Evolutionary conservation across 208 protist genomes (phyloP), one percentile per base, ranked within the genome.

Genomic region (Wallacemonas sp.): DNA sequence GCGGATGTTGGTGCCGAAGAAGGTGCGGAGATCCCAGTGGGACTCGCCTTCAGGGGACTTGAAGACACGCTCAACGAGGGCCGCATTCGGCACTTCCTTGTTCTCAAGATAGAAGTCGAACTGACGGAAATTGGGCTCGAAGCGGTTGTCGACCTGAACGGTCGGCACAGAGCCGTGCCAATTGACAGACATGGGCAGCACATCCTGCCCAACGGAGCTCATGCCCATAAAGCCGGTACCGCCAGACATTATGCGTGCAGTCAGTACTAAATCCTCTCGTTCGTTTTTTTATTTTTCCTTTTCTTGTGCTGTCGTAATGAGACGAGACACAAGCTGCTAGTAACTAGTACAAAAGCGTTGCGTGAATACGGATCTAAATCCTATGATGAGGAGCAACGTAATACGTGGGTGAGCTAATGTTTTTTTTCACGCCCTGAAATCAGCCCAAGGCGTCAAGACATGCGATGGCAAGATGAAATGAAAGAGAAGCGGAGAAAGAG

Each of bases 21-120:
- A 68, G 44, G 76, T 87, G 70, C 74, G 75, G 24, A 90, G 47
- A 58, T 85, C 55, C 88, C 85, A 91, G 64, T 94, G 82, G 1
- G 83, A 75, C 57, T 92, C 83, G 17, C 85, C 85, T 34, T 92
- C 85, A 6, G 72, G 74, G 6, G 81, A 67, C 73, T 92, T 90
- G 61, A 85, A 89, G 5, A 94, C 85, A 23, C 86, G 83, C 65
- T 88, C 86, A 14, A 83, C 83, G 2, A 93, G 65, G 1, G 65
- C 71, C 52, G 74, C 78, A 61, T 85, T 76, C 1, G 89, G 89
- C 36, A 87, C 75, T 43, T 91, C 83, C 32, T 68, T 86, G 55
- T 85, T 85, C 57, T 89, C 82, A 24, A 93, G 61, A 27, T 90
- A 91, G 61, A 95, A 92, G 56, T 95, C 89, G 48, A 95, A 95